Conservation (phyloP, 495 filamentous ascomycete species). For the Xylaria longipes region DNA sequence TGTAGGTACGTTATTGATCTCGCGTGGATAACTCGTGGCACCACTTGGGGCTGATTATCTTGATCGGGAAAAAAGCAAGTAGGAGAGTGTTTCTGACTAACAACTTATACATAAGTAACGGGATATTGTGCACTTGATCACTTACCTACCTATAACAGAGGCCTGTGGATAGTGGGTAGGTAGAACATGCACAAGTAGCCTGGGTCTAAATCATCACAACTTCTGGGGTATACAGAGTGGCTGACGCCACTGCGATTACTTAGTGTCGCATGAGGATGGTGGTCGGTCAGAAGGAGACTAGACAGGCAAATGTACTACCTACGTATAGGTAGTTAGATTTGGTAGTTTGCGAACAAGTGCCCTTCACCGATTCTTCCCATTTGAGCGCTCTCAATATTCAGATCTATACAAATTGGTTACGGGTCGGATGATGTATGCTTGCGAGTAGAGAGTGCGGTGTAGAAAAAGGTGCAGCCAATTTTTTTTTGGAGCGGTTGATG, state of each 20-base stretch:
- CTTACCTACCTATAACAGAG: neutral
- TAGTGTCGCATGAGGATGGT: neutral
- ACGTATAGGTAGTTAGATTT: neutral
- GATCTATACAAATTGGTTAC: neutral
- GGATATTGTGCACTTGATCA: neutral
- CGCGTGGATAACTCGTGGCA: neutral
- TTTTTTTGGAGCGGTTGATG: neutral
- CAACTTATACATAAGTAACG: neutral
- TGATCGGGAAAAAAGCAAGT: neutral
- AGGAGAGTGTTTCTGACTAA: neutral
- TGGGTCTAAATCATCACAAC: neutral
- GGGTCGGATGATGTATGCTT: slow-evolving; percentile 11
- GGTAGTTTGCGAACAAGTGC: neutral
- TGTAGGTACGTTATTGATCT: neutral
- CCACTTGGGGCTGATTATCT: neutral
- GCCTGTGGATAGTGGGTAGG: neutral
- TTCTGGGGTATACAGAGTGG: neutral
- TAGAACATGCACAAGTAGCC: neutral
- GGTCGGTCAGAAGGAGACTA: neutral
- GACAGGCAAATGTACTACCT: neutral
- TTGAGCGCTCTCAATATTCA: neutral
- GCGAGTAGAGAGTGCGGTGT: neutral
- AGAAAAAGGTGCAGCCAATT: neutral
- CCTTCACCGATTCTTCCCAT: slow-evolving; percentile 4
- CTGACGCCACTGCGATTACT: slow-evolving; percentile 5